Conservation (phyloP, 2,329 filamentous ascomycete genomes). For the Penicillium verrucosum region DNA sequence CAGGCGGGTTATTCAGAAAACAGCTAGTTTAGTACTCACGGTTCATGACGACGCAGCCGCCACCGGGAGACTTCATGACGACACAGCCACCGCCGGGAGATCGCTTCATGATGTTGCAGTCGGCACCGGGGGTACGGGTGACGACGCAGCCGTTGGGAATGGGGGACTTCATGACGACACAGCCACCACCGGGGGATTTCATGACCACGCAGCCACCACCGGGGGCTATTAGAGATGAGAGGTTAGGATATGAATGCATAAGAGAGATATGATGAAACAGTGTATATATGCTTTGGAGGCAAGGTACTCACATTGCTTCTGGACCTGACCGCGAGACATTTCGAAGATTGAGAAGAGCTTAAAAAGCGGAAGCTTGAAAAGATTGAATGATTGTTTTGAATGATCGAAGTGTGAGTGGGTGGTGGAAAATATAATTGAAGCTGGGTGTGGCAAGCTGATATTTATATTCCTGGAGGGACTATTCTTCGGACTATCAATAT, state of each 20-base stretch:
- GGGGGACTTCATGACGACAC: constrained; percentile 4
- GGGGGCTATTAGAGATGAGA: constrained; percentile 19
- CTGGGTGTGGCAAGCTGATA: background rate
- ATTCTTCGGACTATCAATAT: background rate
- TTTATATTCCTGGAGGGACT: background rate
- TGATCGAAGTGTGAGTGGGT: constrained; percentile 10
- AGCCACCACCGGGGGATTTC: constrained; percentile 9
- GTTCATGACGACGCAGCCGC: constrained; percentile 9
- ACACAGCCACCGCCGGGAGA: constrained; percentile 4
- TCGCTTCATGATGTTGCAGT: constrained; percentile 1
- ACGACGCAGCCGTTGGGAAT: background rate
- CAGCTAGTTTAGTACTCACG: background rate
- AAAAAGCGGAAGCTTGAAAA: constrained; percentile 14
- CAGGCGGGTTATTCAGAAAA: background rate
- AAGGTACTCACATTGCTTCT: constrained; percentile 23
- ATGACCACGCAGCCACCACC: constrained; percentile 33
- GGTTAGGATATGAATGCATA: constrained; percentile 6
- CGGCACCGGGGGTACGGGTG: background rate
- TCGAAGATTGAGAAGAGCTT: constrained; percentile 19
- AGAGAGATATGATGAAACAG: background rate
- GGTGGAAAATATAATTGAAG: constrained; percentile 6
- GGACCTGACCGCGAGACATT: constrained; percentile 27
- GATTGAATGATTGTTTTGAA: constrained; percentile 11
- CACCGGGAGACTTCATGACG: constrained; percentile 17
- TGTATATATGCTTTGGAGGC: background rate